Evolutionary conservation across 1,284 basidiomycete genomes (phyloP).

Genomic region (Microstroma glucosiphilum): DNA sequence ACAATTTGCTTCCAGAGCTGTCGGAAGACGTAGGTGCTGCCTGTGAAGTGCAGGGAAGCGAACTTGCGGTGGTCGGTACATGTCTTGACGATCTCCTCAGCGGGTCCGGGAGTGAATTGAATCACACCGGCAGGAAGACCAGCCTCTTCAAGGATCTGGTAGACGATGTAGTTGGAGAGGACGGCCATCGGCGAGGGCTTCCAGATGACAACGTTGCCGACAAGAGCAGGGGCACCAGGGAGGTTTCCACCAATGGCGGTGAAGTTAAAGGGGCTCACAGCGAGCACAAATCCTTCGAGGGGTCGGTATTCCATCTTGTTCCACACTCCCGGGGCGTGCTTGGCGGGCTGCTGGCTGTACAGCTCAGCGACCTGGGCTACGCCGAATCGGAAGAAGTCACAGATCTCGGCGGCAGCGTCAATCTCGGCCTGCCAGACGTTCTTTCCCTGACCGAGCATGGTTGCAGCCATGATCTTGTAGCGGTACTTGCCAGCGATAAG

Average conservation of each 20-base stretch:
- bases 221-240: slow-evolving; percentile 70
- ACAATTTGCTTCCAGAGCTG: slow-evolving; percentile 97
- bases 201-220: slow-evolving; percentile 94
- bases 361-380: slow-evolving; percentile 95
- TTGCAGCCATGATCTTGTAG: slow-evolving; percentile 85
- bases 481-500: slow-evolving; percentile 88
- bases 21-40: slow-evolving; percentile 75
- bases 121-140: slow-evolving; percentile 90
- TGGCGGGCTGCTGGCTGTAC: slow-evolving; percentile 79
- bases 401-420: slow-evolving; percentile 90
- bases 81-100: slow-evolving; percentile 39
- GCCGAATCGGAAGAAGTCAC: slow-evolving; percentile 92
- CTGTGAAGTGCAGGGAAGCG: slow-evolving; percentile 90
- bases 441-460: slow-evolving; percentile 97
- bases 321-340: slow-evolving; percentile 83
- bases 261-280: slow-evolving; percentile 97
- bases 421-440: slow-evolving; percentile 99
- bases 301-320: slow-evolving; percentile 95
- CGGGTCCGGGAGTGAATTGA: slow-evolving; percentile 75
- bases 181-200: slow-evolving; percentile 93
- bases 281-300: slow-evolving; percentile 93
- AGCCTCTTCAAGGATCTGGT: slow-evolving; percentile 88
- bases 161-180: slow-evolving; percentile 87
- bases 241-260: slow-evolving; percentile 47
- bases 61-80: slow-evolving; percentile 68